Percentiles rank a stretch among this genome's conserved stretches.
phyloP scores from a whole-genome alignment of 257 asterid species.

The Rehmannia glutinosa region DNA sequence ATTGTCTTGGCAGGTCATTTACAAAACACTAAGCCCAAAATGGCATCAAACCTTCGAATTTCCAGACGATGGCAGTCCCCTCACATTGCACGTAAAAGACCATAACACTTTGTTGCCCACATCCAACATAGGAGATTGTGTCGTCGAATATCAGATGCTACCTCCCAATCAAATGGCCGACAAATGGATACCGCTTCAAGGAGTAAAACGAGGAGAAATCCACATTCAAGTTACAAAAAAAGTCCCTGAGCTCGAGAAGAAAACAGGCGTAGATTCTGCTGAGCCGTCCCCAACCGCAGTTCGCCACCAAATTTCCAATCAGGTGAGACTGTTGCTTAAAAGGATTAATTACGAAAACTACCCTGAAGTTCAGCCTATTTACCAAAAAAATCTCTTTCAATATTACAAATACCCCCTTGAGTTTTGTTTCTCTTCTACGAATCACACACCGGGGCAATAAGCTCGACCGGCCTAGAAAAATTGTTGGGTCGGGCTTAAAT shows the following conservation, averaged over 20 bases:
- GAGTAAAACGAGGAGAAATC: conserved; percentile 83
- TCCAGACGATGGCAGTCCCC: conserved; percentile 81
- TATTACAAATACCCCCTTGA: background rate
- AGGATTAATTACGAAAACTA: background rate
- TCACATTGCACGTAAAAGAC: conserved; percentile 79
- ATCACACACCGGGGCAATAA: no score
- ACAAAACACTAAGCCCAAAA: conserved; percentile 71
- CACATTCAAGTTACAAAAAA: conserved; percentile 77
- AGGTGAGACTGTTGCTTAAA: conserved; percentile 41
- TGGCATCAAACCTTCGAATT: conserved; percentile 97
- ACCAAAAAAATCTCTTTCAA: background rate
- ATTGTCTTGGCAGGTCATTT: conserved; percentile 49
- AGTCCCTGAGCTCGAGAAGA: conserved; percentile 72
- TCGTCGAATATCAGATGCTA: conserved; percentile 77
- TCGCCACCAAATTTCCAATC: conserved; percentile 52
- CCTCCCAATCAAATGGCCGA: conserved; percentile 90
- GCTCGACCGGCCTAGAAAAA: no score
- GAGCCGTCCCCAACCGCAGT: conserved; percentile 49
- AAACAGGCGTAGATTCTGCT: conserved; percentile 44
- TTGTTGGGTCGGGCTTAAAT: no score
- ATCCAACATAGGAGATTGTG: conserved; percentile 78
- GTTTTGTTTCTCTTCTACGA: no score
- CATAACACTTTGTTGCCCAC: conserved; percentile 78
- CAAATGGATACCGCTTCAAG: conserved; percentile 97
- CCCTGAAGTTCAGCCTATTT: background rate